Evolutionary conservation across 371 early-diverging fungal species (phyloP), one percentile per base, ranked within the genome.

Genomic region (Basidiobolus meristosporus): DNA sequence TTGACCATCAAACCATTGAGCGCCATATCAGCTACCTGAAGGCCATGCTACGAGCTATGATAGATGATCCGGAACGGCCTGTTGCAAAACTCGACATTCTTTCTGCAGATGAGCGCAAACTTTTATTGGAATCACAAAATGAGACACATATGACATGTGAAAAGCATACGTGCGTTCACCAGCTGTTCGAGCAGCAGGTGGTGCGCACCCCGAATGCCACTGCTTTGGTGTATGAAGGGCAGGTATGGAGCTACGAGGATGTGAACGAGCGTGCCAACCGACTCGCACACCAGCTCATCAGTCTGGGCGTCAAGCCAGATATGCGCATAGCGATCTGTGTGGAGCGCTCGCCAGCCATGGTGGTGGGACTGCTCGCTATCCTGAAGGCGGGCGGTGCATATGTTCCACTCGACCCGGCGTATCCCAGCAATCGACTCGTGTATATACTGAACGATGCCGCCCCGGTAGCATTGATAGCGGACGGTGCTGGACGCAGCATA

Each of bases 171-270:
- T 39, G 39, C 23, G 12, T 34, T 34, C 34, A 34, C 11, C 34
- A 18, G 12, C 34, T 34, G 3, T 34, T 34, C 12, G 34, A 34
- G 11, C 5, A 11, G 5, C 34, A 34, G 18, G 34, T 11, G 3
- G 3, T 18, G 12, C 14, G 34, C 7, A 12, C 3, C 34, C 34
- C 34, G 12, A 18, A 3, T 5, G 3, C 11, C 31, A 45, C 30
- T 20, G 7, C 9, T 19, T n/a, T 23, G 36, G 11, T 6, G 26
- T 26, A 26, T 26, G 26, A 26, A 26, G 26, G 9, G 3, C 26
- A 26, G 11, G 20, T n/a, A 18, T 12, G 40, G 7, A 50, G 36
- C 3, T 50, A 50, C 31, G 4, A 12, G 2, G 42, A 50, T n/a
- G 14, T 50, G 28, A 31, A 36, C 10, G 22, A 35, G 5, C n/a